A percentile compares a stretch with the other conserved stretches of the same genome.
Conservation (phyloP, 2,329 filamentous ascomycete genomes). For the Colletotrichum tropicicola region DNA sequence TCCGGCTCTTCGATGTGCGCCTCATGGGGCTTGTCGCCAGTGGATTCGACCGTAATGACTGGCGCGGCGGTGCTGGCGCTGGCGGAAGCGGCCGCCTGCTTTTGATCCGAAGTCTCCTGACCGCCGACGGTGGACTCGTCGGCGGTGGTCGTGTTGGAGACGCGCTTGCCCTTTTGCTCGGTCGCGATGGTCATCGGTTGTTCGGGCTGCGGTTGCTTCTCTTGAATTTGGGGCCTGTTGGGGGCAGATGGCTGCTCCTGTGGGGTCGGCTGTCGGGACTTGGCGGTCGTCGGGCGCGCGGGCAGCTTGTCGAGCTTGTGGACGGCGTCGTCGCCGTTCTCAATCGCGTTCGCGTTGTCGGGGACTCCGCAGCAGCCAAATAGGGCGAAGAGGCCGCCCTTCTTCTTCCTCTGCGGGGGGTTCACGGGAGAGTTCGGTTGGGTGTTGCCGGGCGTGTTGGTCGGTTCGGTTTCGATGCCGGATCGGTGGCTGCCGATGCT, state of each 20-base stretch:
- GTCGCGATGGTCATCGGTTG: conserved; percentile 40
- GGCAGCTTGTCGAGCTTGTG: conserved; percentile 68
- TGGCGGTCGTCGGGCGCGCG: conserved; percentile 62
- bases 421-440: conserved; percentile 62
- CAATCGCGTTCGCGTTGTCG: conserved; percentile 64
- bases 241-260: conserved; percentile 50
- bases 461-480: conserved; percentile 59
- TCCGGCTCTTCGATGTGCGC: conserved; percentile 28
- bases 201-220: conserved; percentile 56
- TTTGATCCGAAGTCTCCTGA: conserved; percentile 55
- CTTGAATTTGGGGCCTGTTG: conserved; percentile 53
- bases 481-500: conserved; percentile 74
- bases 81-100: conserved; percentile 46
- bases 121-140: conserved; percentile 55
- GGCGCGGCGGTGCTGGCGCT: conserved; percentile 54
- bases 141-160: conserved; percentile 55
- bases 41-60: conserved; percentile 41
- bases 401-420: conserved; percentile 62
- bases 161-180: conserved; percentile 53
- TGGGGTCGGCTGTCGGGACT: conserved; percentile 61
- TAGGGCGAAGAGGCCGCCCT: conserved; percentile 65
- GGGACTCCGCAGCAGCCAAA: conserved; percentile 74
- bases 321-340: conserved; percentile 61
- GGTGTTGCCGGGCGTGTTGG: conserved; percentile 57
- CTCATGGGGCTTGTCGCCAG: conserved; percentile 34